Percentiles rank a stretch among this genome's conserved stretches.
These are phyloP conservation scores for Hyphodiscus sp. DNA, from an alignment of 2,329 filamentous ascomycete genomes.

Conservation along the genomic window DNA sequence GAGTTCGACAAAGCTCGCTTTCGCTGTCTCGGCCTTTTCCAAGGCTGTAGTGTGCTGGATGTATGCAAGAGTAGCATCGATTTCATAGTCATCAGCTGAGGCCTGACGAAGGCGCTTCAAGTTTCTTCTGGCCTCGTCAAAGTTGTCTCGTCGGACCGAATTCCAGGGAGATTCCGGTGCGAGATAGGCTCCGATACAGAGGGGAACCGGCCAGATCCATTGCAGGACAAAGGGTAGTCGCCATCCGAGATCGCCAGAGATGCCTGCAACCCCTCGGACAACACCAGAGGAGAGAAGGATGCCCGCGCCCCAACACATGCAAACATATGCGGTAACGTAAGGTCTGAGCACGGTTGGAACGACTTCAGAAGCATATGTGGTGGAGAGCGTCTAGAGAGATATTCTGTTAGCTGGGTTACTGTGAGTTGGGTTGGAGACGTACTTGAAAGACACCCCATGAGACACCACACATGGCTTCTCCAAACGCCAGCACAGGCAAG, in stretches of 20 bases:
- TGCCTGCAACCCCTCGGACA: conserved; percentile 17
- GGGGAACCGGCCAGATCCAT: conserved; percentile 16
- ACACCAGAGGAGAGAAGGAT: conserved; percentile 25
- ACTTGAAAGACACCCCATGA: conserved; percentile 15
- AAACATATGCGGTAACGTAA: conserved; percentile 25
- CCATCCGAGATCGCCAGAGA: conserved; percentile 18
- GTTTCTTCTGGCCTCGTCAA: conserved; percentile 23
- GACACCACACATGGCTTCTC: conserved; percentile 11
- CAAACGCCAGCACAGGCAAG: conserved; percentile 2
- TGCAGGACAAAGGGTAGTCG: conserved; percentile 12
- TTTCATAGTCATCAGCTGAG: conserved; percentile 22
- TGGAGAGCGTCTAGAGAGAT: conserved; percentile 6
- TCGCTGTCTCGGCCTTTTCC: conserved; percentile 19
- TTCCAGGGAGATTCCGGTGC: conserved; percentile 32
- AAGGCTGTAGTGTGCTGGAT: conserved; percentile 21
- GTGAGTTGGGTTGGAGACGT: conserved; percentile 4
- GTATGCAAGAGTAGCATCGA: conserved; percentile 25
- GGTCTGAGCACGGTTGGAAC: conserved; percentile 22
- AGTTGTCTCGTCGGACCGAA: conserved; percentile 26
- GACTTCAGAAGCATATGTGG: conserved; percentile 23
- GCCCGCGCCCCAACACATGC: conserved; percentile 26
- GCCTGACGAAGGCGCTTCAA: conserved; percentile 20
- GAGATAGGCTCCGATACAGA: conserved; percentile 26
- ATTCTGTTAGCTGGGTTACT: not conserved
- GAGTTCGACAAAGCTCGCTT: conserved; percentile 20